A percentile compares a stretch with the other conserved stretches of the same genome.
These are phyloP conservation scores for Xylaria sp. DNA, from an alignment of 2,329 filamentous ascomycete species.

Conservation along the genomic window DNA sequence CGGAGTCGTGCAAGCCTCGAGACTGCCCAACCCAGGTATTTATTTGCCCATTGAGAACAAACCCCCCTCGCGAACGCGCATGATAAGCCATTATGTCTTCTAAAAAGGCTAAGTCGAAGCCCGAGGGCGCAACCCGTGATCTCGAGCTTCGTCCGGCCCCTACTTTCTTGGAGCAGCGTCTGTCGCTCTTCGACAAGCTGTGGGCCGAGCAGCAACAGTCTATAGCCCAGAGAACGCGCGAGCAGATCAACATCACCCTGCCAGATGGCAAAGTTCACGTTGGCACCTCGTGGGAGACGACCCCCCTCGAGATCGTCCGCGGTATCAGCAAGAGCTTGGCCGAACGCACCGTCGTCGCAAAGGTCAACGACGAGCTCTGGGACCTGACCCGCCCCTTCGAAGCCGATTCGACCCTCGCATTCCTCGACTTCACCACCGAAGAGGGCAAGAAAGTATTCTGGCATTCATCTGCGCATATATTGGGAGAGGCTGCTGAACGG, in stretches of 20 bases:
- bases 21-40: conserved; percentile 9
- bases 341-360: conserved; percentile 88
- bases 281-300: conserved; percentile 91
- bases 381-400: conserved; percentile 92
- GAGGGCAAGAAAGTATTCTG: conserved; percentile 95
- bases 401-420: conserved; percentile 83
- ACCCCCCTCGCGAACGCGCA: neutral
- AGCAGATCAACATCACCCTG: conserved; percentile 78
- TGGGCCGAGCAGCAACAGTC: conserved; percentile 26
- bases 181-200: conserved; percentile 36
- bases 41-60: neutral
- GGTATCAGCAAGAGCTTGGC: conserved; percentile 85
- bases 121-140: conserved; percentile 22
- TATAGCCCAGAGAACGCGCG: conserved; percentile 71
- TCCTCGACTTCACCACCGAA: conserved; percentile 79
- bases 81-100: conserved; percentile 28
- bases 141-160: conserved; percentile 36
- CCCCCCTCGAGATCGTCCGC: conserved; percentile 80
- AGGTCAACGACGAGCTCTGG: conserved; percentile 78
- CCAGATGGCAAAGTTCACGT: conserved; percentile 75
- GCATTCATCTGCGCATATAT: conserved; percentile 91
- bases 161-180: conserved; percentile 83
- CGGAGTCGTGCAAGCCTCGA: neutral
- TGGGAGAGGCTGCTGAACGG: conserved; percentile 93
- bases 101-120: conserved; percentile 36